Evolutionary conservation across 768 basidiomycete species (phyloP), one percentile per base, ranked within the genome.

Genomic region (Suillus bovinus): DNA sequence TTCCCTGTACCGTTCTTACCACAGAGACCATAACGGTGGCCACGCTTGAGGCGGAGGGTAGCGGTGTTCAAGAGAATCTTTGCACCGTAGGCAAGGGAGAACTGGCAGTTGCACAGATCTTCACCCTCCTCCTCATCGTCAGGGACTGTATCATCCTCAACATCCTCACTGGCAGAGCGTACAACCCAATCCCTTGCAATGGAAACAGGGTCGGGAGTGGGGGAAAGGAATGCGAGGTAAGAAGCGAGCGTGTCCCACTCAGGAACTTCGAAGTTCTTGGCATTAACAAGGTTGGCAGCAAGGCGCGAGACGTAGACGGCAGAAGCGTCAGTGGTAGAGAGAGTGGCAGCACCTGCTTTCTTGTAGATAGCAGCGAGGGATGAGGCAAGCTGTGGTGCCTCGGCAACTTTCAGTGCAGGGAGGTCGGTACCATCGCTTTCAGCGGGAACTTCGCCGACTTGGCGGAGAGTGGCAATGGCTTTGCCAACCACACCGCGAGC

Each of bases 1-100:
- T 98, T 98, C 70, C 96, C 96, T 72, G 95, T 95, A 87, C 96
- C 96, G 79, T 98, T 98, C 82, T 95, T 93, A 77, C 96, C 96
- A 76, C 94, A 96, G 38, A 98, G 89, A 86, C 96, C 96, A 77
- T 98, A 98, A 75, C 96, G 94, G 81, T 97, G 93, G 60, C 95
- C 96, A 79, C 96, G 94, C 85, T 96, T 97, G 76, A 98, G 91
- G 76, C 96, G 94, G 77, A 98, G 92, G 66, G 84, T 90, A 63
- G 96, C 96, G 46, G 94, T 97, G 82, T 98, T 97, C 74, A 98
- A 88, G 74, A 98, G 78, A 71, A 98, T 97, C 84, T 97, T 97
- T 73, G 96, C 96, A 89, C 96, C 96, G 76, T 98, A 98, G 58
- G 96, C 96, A 59, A 98, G 86, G 60, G 96, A 97, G 87, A 98